Percentiles rank a stretch among this genome's conserved stretches.
Evolutionary conservation across 768 basidiomycete species (phyloP).

Genomic region (Hydnomerulius pinastri): DNA sequence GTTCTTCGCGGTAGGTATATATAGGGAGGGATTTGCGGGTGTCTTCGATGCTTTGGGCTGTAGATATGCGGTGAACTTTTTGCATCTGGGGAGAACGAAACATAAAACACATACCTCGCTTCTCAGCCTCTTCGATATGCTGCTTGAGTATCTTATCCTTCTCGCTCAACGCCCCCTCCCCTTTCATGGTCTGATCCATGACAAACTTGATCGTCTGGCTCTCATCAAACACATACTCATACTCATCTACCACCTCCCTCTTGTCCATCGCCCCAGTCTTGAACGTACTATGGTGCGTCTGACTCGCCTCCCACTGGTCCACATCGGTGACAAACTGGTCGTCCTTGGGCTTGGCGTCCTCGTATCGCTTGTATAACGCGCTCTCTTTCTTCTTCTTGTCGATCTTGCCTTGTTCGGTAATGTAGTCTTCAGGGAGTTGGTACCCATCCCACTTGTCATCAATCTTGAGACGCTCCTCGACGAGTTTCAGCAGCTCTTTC

Average conservation of each 20-base stretch:
- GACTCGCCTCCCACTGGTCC: conserved; percentile 96
- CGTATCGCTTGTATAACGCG: conserved; percentile 91
- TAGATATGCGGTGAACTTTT: background rate
- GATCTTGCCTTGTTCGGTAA: conserved; percentile 98
- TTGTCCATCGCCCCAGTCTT: conserved; percentile 93
- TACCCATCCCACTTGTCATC: conserved; percentile 97
- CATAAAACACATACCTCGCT: conserved; percentile 64
- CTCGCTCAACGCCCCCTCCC: conserved; percentile 69
- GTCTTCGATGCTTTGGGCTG: conserved; percentile 89
- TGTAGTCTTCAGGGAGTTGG: conserved; percentile 94
- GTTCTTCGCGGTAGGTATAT: conserved; percentile 82
- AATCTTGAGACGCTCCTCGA: conserved; percentile 92
- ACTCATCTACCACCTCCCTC: conserved; percentile 75
- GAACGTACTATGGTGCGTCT: conserved; percentile 87
- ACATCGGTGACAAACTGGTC: conserved; percentile 96
- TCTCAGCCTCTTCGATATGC: conserved; percentile 91
- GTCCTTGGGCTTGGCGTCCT: conserved; percentile 88
- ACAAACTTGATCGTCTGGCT: conserved; percentile 96
- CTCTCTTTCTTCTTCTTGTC: conserved; percentile 95
- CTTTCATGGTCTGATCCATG: conserved; percentile 75
- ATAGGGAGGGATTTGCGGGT: conserved; percentile 94
- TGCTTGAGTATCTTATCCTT: conserved; percentile 83
- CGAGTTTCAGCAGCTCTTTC: conserved; percentile 87
- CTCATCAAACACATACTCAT: conserved; percentile 98
- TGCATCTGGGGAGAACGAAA: background rate